phyloP scores from a whole-genome alignment of 352 stramenopile species.

The Achlya hypogyna region DNA sequence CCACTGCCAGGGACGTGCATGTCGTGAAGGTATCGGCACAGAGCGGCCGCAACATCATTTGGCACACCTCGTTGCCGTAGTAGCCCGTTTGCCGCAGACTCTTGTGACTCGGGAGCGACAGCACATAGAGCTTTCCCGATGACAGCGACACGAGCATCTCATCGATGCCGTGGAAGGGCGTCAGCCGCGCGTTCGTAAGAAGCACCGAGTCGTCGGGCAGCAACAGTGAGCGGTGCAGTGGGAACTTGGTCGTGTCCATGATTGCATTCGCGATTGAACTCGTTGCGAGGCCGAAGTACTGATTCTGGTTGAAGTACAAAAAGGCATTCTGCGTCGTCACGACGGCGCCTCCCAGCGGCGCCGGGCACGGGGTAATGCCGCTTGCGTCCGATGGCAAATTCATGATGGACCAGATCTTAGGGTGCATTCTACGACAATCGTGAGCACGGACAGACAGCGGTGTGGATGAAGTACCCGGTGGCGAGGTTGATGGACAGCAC shows the following conservation, averaged over 20 bases:
- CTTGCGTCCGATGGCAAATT: slow-evolving; percentile 77
- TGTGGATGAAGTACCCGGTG: slow-evolving; percentile 34
- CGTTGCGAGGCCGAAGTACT: slow-evolving; percentile 64
- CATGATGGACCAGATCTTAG: slow-evolving; percentile 80
- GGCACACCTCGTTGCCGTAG: slow-evolving; percentile 16
- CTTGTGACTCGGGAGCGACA: slow-evolving; percentile 24
- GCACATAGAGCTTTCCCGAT: slow-evolving; percentile 48
- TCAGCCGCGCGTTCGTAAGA: neutral
- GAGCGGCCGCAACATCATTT: slow-evolving; percentile 12
- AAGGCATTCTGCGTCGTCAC: slow-evolving; percentile 72
- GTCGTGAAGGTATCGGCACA: slow-evolving; percentile 17
- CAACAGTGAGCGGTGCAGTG: slow-evolving; percentile 51
- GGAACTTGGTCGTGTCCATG: slow-evolving; percentile 61
- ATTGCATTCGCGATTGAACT: slow-evolving; percentile 69
- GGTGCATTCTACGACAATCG: slow-evolving; percentile 39
- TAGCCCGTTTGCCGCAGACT: slow-evolving; percentile 20
- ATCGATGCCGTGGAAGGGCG: slow-evolving; percentile 27
- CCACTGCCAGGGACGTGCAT: slow-evolving; percentile 49
- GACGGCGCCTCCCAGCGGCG: slow-evolving; percentile 61
- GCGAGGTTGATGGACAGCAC: slow-evolving; percentile 85
- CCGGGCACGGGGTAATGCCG: slow-evolving; percentile 54
- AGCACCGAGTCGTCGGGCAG: slow-evolving; percentile 33
- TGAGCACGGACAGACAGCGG: neutral
- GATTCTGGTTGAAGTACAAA: slow-evolving; percentile 83
- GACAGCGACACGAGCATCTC: slow-evolving; percentile 56